Evolutionary conservation across 2,329 filamentous ascomycete species (phyloP).

Genomic region (Cordyceps javanica): DNA sequence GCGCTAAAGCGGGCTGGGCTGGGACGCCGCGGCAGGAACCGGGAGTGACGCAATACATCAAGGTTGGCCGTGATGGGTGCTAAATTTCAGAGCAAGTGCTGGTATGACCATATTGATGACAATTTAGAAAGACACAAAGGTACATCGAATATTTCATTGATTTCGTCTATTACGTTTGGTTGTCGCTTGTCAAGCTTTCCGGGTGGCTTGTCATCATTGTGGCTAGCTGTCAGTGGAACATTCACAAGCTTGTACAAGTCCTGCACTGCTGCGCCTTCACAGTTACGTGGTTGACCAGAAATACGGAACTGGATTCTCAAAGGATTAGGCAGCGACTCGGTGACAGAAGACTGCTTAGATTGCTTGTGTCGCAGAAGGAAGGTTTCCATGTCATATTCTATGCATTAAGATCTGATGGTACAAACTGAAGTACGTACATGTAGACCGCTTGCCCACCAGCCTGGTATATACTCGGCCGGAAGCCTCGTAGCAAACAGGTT

Average conservation of each 20-base stretch:
- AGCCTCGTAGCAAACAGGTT: not conserved
- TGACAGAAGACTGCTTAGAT: not conserved
- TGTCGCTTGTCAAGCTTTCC: no score
- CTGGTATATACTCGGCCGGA: not conserved
- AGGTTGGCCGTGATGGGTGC: not conserved
- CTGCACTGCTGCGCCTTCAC: not conserved
- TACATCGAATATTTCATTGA: not conserved
- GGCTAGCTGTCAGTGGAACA: not conserved
- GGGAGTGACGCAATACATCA: conserved; percentile 27
- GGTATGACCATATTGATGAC: not conserved
- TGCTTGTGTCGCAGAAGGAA: not conserved
- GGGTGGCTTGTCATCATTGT: not conserved
- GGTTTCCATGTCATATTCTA: conserved; percentile 6
- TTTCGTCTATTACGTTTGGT: not conserved
- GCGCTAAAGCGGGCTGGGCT: conserved; percentile 14
- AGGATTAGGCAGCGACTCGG: no score
- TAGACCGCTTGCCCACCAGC: conserved; percentile 1
- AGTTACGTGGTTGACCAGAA: not conserved
- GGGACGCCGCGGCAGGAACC: conserved; percentile 27
- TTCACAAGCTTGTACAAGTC: not conserved
- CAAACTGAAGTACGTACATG: not conserved
- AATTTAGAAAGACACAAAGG: not conserved
- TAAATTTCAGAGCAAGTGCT: not conserved
- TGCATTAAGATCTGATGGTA: conserved; percentile 7
- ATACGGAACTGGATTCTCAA: not conserved